These are phyloP conservation scores for Lyophyllum semitale DNA, from an alignment of 768 basidiomycete genomes.

Conservation along the genomic window DNA sequence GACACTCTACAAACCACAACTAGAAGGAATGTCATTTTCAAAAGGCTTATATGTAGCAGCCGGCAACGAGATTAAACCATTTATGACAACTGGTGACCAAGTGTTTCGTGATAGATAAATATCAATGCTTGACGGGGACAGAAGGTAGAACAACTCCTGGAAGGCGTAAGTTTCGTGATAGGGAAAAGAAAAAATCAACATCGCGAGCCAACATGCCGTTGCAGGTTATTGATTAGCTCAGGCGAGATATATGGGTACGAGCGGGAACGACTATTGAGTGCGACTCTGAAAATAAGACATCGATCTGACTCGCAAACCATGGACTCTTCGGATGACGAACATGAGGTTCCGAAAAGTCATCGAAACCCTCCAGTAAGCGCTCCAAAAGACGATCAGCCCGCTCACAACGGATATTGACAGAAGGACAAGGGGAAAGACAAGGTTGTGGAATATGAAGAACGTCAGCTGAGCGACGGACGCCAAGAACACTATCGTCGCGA, in stretches of 20 bases:
- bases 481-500: conserved; percentile 27
- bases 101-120: conserved; percentile 1
- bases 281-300: neutral
- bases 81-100: neutral
- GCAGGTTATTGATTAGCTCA: neutral
- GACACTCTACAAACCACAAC: too few relatives aligned
- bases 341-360: conserved; percentile 28
- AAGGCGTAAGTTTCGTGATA: too few relatives aligned
- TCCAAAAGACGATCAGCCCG: conserved; percentile 24
- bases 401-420: conserved; percentile 20
- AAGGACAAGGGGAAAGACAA: conserved; percentile 28
- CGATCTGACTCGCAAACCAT: neutral
- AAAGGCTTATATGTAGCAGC: too few relatives aligned
- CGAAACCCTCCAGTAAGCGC: conserved; percentile 31
- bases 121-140: conserved; percentile 1
- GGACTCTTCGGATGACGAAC: conserved; percentile 14
- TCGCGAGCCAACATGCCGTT: too few relatives aligned
- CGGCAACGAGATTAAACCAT: neutral
- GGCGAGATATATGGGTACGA: neutral
- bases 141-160: too few relatives aligned
- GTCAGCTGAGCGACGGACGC: conserved; percentile 26
- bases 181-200: too few relatives aligned
- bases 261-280: neutral
- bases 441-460: conserved; percentile 30
- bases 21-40: too few relatives aligned